Base-by-base conservation (phyloP, 257 asterid genomes). In the Gentiana dahurica region DNA sequence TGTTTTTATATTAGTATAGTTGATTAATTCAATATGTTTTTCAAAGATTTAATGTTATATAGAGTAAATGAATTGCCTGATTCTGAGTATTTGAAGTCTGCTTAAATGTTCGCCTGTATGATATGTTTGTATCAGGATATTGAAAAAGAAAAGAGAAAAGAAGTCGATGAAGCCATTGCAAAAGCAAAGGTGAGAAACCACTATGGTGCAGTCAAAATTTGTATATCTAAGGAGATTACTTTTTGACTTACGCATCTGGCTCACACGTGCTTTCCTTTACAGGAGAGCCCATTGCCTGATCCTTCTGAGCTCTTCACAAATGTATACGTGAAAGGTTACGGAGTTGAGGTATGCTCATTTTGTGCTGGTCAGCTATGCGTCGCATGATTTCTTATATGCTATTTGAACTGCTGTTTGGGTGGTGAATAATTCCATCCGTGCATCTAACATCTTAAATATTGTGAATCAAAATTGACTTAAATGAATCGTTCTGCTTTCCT, bases 101-200 rank as follows among this genome's bases (percentile, higher is more conserved):
- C 62, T 53, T 53, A 52, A 34, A 53, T 52, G 57, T 54, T 6
- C 55, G 45, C 39, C n/a, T 59, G 50, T 1, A 62, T n/a, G 34
- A 10, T 47, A 33, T 44, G 46, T 45, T 58, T 59, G 34, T 33
- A 9, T 51, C 84, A 92, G 97, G 97, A 88, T 54, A 85, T 79
- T 53, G 99, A 92, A 77, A 86, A 92, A 71, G 95, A 75, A 76
- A 57, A 66, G 52, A 84, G 93, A 60, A 85, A 92, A 75, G 75
- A 82, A 71, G 97, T 92, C 24, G 99, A 92, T 68, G 94, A 85
- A 37, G 99, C 97, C 75, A 84, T 88, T 59, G 94, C 95, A 36
- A 79, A 88, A 77, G 99, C 99, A 34, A 92, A 92, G 99, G 98
- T 92, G 68, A 63, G 81, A 68, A 24, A 74, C 32, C 45, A 38